Conservation (phyloP, 768 basidiomycete species). For the Xerocomellus dryophilus region DNA sequence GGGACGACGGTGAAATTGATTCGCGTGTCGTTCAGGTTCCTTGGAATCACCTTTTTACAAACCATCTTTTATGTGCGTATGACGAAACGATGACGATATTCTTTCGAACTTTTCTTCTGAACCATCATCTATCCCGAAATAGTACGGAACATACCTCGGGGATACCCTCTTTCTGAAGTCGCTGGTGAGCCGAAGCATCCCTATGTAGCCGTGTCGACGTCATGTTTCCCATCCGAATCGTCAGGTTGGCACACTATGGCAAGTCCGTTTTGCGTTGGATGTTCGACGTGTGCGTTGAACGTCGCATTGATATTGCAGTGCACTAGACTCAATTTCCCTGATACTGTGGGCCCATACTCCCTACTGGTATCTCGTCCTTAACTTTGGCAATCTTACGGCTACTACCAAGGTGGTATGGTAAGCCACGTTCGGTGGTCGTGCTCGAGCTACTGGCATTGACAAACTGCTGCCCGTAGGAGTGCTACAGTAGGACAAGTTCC, state of each 20-base stretch:
- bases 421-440: neutral
- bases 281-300: neutral
- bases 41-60: slow-evolving; percentile 3
- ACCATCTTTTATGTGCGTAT: neutral
- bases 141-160: too few species aligned
- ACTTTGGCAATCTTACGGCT: neutral
- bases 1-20: too few species aligned
- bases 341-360: neutral
- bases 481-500: neutral
- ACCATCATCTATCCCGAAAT: too few species aligned
- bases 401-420: neutral
- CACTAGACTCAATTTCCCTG: neutral
- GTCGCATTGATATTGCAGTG: neutral
- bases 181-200: too few species aligned
- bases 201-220: too few species aligned
- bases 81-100: too few species aligned
- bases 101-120: too few species aligned
- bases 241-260: neutral
- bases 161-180: too few species aligned
- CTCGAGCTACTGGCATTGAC: neutral
- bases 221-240: too few species aligned
- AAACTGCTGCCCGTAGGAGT: neutral
- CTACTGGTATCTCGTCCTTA: neutral
- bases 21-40: neutral
- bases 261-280: neutral